Conservation (phyloP, 768 basidiomycete genomes). For the Suillus tomentosus region DNA sequence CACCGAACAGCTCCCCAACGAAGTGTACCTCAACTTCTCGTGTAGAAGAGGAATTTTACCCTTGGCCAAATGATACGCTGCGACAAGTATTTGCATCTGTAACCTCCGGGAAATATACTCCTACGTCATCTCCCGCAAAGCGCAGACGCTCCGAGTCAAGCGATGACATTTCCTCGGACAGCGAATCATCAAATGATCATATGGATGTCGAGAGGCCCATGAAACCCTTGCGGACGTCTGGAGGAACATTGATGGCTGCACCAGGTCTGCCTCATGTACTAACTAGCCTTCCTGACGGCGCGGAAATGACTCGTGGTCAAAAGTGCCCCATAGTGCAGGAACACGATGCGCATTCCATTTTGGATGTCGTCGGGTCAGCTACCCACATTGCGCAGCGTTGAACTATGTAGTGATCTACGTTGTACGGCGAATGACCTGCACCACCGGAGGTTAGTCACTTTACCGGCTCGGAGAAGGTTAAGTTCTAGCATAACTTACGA, state of each 20-base stretch:
- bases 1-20: conserved; percentile 24
- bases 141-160: conserved; percentile 33
- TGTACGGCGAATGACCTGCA: conserved; percentile 9
- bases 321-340: conserved; percentile 22
- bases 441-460: conserved; percentile 30
- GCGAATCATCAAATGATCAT: conserved; percentile 17
- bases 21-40: conserved; percentile 30
- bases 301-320: conserved; percentile 36
- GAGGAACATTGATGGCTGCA: conserved; percentile 30
- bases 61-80: conserved; percentile 57
- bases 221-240: conserved; percentile 38
- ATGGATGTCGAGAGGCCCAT: conserved; percentile 36
- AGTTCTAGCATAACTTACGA: conserved; percentile 20
- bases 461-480: conserved; percentile 8
- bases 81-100: conserved; percentile 46
- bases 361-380: conserved; percentile 22
- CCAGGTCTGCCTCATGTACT: conserved; percentile 26
- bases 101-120: conserved; percentile 35
- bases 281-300: conserved; percentile 25
- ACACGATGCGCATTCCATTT: conserved; percentile 22
- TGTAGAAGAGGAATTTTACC: conserved; percentile 42
- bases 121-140: conserved; percentile 37
- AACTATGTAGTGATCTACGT: conserved; percentile 18
- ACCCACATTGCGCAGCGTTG: conserved; percentile 28
- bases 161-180: conserved; percentile 22